These are phyloP conservation scores for Tetradesmus lagerheimii DNA, from an alignment of 139 green algal genomes.

Conservation along the genomic window DNA sequence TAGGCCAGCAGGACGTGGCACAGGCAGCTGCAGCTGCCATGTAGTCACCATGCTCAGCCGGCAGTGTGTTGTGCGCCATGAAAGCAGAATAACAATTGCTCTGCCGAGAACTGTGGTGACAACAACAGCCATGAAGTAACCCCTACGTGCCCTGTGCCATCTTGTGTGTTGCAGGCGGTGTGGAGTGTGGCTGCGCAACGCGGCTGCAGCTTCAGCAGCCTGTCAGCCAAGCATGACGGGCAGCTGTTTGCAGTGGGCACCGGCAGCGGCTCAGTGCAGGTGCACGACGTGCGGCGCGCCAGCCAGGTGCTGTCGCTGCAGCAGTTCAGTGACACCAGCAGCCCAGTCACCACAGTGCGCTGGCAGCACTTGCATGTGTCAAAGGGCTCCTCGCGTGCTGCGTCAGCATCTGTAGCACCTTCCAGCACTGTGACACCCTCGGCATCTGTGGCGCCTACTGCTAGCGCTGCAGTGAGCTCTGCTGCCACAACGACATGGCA, in stretches of 20 bases:
- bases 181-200: not conserved
- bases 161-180: not conserved
- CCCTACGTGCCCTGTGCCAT: not conserved
- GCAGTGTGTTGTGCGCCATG: too few relatives aligned
- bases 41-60: too few relatives aligned
- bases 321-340: constrained; percentile 26
- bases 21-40: not conserved
- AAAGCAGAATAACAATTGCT: too few relatives aligned
- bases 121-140: too few relatives aligned
- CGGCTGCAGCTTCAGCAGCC: constrained; percentile 5
- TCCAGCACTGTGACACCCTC: not conserved
- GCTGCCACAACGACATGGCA: not conserved
- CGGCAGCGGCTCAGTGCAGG: constrained; percentile 3
- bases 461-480: constrained; percentile 3
- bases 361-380: constrained; percentile 33
- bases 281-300: constrained; percentile 38
- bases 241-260: constrained; percentile 34
- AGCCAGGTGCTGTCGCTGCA: not conserved
- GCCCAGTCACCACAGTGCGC: constrained; percentile 21
- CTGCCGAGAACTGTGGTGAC: too few relatives aligned
- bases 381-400: not conserved
- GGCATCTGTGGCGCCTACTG: not conserved
- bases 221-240: constrained; percentile 17
- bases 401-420: not conserved
- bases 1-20: not conserved